Percentiles rank a stretch among this genome's conserved stretches.
Conservation (phyloP, 106 monocot species). For the Platanthera zijinensis region DNA sequence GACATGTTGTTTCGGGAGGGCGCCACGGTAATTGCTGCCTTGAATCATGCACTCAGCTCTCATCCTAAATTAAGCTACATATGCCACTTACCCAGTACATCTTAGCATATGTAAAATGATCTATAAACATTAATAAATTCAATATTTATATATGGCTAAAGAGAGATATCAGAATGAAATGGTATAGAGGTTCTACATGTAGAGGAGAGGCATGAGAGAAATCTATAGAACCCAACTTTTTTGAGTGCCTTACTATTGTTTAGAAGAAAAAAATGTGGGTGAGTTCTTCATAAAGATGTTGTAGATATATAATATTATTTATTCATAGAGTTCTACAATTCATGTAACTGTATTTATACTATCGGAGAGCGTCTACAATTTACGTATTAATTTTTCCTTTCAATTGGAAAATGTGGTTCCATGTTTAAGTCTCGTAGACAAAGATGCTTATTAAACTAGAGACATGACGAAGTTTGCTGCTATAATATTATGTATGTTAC, state of each 20-base stretch:
- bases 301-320: no score
- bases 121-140: not conserved
- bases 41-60: conserved; percentile 52
- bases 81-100: conserved; percentile 64
- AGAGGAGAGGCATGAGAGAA: not conserved
- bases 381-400: no score
- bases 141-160: not conserved
- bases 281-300: no score
- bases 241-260: not conserved
- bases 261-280: not conserved
- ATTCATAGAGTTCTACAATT: no score
- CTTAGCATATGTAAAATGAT: conserved; percentile 9
- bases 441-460: no score
- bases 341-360: no score
- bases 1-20: conserved; percentile 74
- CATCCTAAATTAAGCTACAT: conserved; percentile 72
- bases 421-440: no score
- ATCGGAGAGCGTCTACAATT: no score
- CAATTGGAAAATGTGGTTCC: no score
- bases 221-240: not conserved
- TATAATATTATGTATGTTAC: no score
- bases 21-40: conserved; percentile 49
- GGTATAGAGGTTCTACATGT: not conserved
- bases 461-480: no score
- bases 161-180: not conserved